Evolutionary conservation across 2,329 filamentous ascomycete species (phyloP).

Genomic region (Fusarium armeniacum): DNA sequence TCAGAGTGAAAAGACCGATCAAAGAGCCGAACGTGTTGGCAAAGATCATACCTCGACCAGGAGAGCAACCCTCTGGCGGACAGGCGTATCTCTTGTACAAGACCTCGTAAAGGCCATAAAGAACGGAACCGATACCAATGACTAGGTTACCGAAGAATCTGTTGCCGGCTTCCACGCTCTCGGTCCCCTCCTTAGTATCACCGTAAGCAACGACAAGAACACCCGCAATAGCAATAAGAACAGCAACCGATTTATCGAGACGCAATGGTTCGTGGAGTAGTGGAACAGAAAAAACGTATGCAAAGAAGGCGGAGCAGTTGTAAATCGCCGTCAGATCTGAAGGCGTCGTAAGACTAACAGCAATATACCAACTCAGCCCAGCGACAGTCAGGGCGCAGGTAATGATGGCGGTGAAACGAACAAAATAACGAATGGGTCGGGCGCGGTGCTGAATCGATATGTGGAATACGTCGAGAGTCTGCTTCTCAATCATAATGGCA

Average conservation of each 20-base stretch:
- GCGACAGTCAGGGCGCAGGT: constrained; percentile 90
- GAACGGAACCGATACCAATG: constrained; percentile 89
- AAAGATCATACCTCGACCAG: constrained; percentile 94
- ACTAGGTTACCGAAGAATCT: constrained; percentile 88
- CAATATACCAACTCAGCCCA: constrained; percentile 94
- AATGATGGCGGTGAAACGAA: constrained; percentile 83
- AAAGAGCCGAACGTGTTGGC: constrained; percentile 91
- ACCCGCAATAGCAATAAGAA: constrained; percentile 87
- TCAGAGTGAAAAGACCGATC: constrained; percentile 88
- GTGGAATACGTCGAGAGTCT: constrained; percentile 76
- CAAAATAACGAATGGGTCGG: constrained; percentile 75
- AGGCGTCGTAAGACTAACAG: constrained; percentile 92
- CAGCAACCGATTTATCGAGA: constrained; percentile 86
- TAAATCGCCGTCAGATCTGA: constrained; percentile 98
- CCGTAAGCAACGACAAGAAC: constrained; percentile 97
- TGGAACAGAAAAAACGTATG: constrained; percentile 95
- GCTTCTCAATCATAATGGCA: constrained; percentile 86
- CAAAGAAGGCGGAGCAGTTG: constrained; percentile 99
- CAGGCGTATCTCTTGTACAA: constrained; percentile 95
- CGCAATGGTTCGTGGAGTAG: constrained; percentile 87
- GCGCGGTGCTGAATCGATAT: constrained; percentile 54
- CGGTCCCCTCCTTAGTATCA: constrained; percentile 68
- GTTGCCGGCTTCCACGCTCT: constrained; percentile 69
- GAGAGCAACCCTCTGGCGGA: constrained; percentile 87
- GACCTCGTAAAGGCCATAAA: constrained; percentile 98